Evolutionary conservation across 495 filamentous ascomycete species (phyloP), one percentile per base, ranked within the genome.

Genomic region (Penicillium alfredii): DNA sequence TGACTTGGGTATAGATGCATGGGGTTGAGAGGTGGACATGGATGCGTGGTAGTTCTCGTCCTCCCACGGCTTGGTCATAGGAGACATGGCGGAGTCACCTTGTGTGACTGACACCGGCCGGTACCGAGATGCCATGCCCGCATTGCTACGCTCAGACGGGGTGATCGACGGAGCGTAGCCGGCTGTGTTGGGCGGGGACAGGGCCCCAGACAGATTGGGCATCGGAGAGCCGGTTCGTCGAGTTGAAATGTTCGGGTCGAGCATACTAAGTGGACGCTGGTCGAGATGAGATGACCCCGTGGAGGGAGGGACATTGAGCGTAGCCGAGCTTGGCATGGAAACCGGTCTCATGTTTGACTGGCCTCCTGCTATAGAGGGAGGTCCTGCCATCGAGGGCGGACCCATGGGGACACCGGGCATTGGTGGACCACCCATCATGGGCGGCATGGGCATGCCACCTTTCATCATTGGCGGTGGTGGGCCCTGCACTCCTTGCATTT

Each of bases 111-210:
- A 89, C 0, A 98, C 88, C 1, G 93, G 89, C 9, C 93, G 79
- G 61, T 98, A 98, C n/a, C 92, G 80, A 22, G 86, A 79, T 15
- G 90, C 85, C 31, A 90, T 66, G 3, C 92, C 93, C 38, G 96
- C 72, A 56, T 88, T 97, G 63, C 86, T 95, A 32, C 92, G 81
- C 63, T 98, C 92, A 1, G 85, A 94, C 4, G 92, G 93, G 4
- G 92, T 89, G 38, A 97, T 90, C 3, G 80, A 84, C 3, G 82
- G 67, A 0, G 81, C 69, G 54, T 86, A 87, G 12, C 75, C 42
- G 16, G 55, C 46, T 6, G 56, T 63, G 19, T 39, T 45, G 15
- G 66, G 62, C 4, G 58, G 51, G 39, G 52, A 55, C 1, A 50
- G 42, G 4, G 31, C 51, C 7, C 53, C 52, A 4, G 56, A 44